Percentiles rank a stretch among this genome's conserved stretches.
These are phyloP conservation scores for Arachnomyces sp. DNA, from an alignment of 2,329 filamentous ascomycete genomes.

Conservation along the genomic window DNA sequence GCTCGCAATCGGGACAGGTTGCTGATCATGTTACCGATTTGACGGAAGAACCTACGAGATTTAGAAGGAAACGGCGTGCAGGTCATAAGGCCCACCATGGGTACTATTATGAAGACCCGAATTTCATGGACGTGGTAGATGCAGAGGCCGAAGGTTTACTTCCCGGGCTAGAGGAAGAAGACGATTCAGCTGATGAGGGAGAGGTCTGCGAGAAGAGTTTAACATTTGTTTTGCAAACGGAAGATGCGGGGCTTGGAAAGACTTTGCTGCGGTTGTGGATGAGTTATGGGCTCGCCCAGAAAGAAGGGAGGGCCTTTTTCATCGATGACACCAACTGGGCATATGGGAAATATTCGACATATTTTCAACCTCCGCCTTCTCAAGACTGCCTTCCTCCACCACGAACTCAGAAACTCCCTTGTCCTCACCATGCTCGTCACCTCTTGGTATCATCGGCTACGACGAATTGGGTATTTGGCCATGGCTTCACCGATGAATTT, in stretches of 20 bases:
- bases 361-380: constrained; percentile 61
- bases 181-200: constrained; percentile 11
- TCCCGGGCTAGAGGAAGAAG: constrained; percentile 37
- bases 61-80: background rate
- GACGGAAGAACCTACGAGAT: constrained; percentile 33
- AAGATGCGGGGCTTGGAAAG: constrained; percentile 68
- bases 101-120: constrained; percentile 57
- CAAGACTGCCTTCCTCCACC: constrained; percentile 64
- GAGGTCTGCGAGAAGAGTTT: constrained; percentile 60
- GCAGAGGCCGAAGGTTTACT: constrained; percentile 60
- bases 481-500: constrained; percentile 48
- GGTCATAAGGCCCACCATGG: constrained; percentile 30
- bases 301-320: constrained; percentile 71
- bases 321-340: constrained; percentile 78
- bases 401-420: constrained; percentile 69
- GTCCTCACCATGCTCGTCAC: constrained; percentile 67
- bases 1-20: constrained; percentile 58
- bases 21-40: constrained; percentile 50
- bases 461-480: constrained; percentile 56
- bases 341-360: constrained; percentile 66
- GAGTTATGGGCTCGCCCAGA: constrained; percentile 69
- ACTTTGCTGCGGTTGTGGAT: constrained; percentile 75
- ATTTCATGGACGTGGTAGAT: constrained; percentile 68
- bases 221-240: constrained; percentile 69
- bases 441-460: constrained; percentile 67